Evolutionary conservation across 495 filamentous ascomycete genomes (phyloP).

Genomic region (Jackrogersella minutella): DNA sequence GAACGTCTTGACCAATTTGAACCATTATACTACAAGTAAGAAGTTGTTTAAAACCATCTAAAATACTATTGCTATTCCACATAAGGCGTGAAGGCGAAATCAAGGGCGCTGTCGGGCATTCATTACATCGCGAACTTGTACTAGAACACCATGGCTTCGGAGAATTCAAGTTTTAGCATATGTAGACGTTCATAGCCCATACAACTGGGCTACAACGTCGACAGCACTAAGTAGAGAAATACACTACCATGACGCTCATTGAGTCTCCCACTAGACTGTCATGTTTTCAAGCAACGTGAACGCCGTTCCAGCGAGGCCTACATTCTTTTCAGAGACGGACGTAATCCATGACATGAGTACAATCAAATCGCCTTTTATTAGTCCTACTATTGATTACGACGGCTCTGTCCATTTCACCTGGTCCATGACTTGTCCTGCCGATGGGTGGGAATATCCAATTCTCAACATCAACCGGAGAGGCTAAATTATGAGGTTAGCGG

Average conservation of each 20-base stretch:
- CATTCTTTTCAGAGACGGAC: constrained; percentile 6
- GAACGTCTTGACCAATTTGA: no score
- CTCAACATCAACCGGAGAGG: constrained; percentile 82
- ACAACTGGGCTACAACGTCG: not conserved
- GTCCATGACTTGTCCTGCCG: constrained; percentile 76
- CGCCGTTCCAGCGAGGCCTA: not conserved
- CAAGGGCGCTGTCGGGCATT: not conserved
- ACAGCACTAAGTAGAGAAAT: not conserved
- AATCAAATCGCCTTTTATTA: constrained; percentile 24
- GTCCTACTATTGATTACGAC: constrained; percentile 42
- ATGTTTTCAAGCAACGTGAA: not conserved
- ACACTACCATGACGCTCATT: not conserved
- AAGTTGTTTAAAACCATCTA: not conserved
- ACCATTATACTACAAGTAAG: not conserved
- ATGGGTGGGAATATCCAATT: constrained; percentile 77
- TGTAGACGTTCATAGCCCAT: not conserved
- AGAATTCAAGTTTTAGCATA: not conserved
- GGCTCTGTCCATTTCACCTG: constrained; percentile 97
- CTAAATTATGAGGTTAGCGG: constrained; percentile 47
- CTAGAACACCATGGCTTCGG: not conserved
- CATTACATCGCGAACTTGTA: not conserved
- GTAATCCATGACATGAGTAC: not conserved
- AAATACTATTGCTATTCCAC: no score
- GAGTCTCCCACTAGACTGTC: not conserved
- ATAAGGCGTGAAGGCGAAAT: no score